A percentile compares a stretch with the other conserved stretches of the same genome.
phyloP scores from a whole-genome alignment of 371 early-diverging fungal genomes.

The Apophysomyces trapeziformis region DNA sequence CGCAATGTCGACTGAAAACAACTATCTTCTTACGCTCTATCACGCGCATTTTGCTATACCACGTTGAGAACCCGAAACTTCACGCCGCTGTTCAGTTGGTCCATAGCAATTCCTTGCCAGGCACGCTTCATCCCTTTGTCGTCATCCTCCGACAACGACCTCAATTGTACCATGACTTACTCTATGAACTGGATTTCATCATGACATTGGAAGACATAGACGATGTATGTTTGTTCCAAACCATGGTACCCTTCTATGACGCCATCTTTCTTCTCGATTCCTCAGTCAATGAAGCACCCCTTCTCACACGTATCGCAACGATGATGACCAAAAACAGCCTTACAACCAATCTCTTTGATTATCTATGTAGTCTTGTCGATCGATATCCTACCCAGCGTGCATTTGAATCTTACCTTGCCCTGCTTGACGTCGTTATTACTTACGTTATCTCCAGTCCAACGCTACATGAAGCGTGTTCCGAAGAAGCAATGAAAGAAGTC shows the following conservation, averaged over 20 bases:
- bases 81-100: background rate
- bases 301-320: conserved; percentile 24
- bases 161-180: conserved; percentile 20
- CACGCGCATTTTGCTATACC: conserved; percentile 24
- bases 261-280: conserved; percentile 23
- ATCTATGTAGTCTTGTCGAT: background rate
- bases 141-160: conserved; percentile 35
- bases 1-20: conserved; percentile 22
- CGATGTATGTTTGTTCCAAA: conserved; percentile 7
- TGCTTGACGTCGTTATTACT: background rate
- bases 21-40: conserved; percentile 29
- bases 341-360: background rate
- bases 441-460: conserved; percentile 7
- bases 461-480: conserved; percentile 3
- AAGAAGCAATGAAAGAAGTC: conserved; percentile 14
- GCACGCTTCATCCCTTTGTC: conserved; percentile 30
- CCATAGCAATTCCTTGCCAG: conserved; percentile 16
- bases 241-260: conserved; percentile 23
- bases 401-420: background rate
- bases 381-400: conserved; percentile 11
- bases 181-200: conserved; percentile 35
- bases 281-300: conserved; percentile 15
- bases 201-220: background rate
- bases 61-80: background rate
- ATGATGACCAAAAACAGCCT: background rate